A percentile compares a stretch with the other conserved stretches of the same genome.
Conservation (phyloP, 2,329 filamentous ascomycete species). For the Penicillium vulpinum region DNA sequence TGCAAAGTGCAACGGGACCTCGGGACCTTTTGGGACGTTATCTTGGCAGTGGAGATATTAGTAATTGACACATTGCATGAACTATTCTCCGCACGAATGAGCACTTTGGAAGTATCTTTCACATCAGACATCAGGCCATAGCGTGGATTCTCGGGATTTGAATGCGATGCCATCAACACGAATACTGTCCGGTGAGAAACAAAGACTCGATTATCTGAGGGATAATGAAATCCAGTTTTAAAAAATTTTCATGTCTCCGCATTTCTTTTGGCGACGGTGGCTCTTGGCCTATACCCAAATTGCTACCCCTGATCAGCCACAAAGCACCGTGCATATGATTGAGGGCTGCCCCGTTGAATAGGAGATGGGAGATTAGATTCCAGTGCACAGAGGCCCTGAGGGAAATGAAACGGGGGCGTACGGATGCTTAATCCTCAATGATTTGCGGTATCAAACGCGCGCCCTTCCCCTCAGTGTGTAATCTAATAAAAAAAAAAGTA, state of each 20-base stretch:
- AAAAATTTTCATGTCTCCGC: no score
- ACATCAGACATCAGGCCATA: constrained; percentile 2
- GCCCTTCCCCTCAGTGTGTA: not conserved
- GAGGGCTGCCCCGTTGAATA: not conserved
- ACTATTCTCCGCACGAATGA: constrained; percentile 5
- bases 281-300: not conserved
- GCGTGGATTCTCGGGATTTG: constrained; percentile 1
- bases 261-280: not conserved
- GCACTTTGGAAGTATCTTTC: not conserved
- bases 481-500: not conserved
- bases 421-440: not conserved
- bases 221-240: not conserved
- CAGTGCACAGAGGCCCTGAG: not conserved
- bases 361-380: not conserved
- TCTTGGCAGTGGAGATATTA: not conserved
- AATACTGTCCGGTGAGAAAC: not conserved
- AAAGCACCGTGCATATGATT: not conserved
- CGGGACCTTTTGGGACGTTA: not conserved
- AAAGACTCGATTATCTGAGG: not conserved
- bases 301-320: constrained; percentile 4
- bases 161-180: not conserved
- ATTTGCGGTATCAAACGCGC: not conserved
- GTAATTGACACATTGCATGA: not conserved
- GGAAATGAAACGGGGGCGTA: not conserved
- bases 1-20: not conserved